Evolutionary conservation across 1,284 basidiomycete species (phyloP).

Genomic region (Agroathelia rolfsii): DNA sequence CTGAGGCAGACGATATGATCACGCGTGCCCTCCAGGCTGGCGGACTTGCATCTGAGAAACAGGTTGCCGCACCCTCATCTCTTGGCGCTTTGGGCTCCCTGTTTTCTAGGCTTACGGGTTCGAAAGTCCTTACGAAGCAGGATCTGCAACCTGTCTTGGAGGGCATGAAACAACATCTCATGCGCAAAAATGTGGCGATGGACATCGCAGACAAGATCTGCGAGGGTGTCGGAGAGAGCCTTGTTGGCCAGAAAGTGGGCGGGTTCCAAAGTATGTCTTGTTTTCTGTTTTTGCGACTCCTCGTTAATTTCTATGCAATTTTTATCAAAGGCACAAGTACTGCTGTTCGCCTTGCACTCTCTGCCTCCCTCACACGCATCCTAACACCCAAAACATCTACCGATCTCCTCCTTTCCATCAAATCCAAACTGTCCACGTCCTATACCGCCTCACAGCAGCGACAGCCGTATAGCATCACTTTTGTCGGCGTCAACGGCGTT

Average conservation of each 20-base stretch:
- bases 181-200: constrained; percentile 97
- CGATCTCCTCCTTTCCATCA: constrained; percentile 79
- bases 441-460: constrained; percentile 64
- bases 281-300: constrained; percentile 2
- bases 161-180: constrained; percentile 94
- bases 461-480: constrained; percentile 87
- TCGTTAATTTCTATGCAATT: constrained; percentile 7
- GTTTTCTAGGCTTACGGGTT: constrained; percentile 78
- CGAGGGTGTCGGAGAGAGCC: constrained; percentile 80
- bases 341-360: constrained; percentile 79
- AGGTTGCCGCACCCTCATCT: constrained; percentile 28
- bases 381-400: constrained; percentile 95
- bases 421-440: constrained; percentile 63
- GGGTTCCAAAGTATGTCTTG: constrained; percentile 67
- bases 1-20: constrained; percentile 48
- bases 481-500: constrained; percentile 99
- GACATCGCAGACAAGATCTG: constrained; percentile 94
- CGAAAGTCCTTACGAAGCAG: constrained; percentile 72
- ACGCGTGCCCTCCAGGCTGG: constrained; percentile 40
- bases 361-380: constrained; percentile 84
- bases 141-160: constrained; percentile 86
- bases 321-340: constrained; percentile 60
- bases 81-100: constrained; percentile 62
- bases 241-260: constrained; percentile 86
- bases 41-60: constrained; percentile 24